Conservation (phyloP, 768 basidiomycete genomes). For the Panaeolus cyanescens region DNA sequence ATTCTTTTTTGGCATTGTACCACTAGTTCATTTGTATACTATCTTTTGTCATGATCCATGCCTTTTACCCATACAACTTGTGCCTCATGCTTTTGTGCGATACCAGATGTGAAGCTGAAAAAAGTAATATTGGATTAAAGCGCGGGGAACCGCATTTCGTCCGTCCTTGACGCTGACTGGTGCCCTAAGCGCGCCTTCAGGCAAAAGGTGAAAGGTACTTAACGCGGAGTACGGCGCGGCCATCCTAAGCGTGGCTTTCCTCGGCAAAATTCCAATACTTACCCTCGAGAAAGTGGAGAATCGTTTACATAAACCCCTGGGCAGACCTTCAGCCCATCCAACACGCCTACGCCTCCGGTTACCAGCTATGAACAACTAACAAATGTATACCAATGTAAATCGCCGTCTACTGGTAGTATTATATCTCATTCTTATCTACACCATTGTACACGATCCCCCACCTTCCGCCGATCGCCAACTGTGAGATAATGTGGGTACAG, state of each 20-base stretch:
- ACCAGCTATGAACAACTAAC: not conserved
- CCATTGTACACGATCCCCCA: not conserved
- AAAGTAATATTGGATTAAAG: not conserved
- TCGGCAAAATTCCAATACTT: too few species aligned
- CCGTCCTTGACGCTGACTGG: not conserved
- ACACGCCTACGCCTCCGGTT: not conserved
- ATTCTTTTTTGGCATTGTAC: not conserved
- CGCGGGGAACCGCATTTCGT: not conserved
- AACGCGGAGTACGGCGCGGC: not conserved
- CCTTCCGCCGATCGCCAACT: slow-evolving; percentile 1
- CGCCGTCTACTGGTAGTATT: not conserved
- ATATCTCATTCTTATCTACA: not conserved
- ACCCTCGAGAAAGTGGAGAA: not conserved
- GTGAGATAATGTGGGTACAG: not conserved
- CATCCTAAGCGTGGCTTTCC: not conserved
- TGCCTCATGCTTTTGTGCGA: not conserved
- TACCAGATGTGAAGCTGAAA: not conserved
- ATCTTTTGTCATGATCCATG: not conserved
- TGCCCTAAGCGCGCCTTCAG: not conserved
- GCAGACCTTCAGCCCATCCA: not conserved
- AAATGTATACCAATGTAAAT: not conserved
- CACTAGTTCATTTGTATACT: not conserved
- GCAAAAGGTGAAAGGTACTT: not conserved
- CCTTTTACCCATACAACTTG: not conserved
- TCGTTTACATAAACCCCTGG: not conserved